Evolutionary conservation across 306 rosid species (phyloP).

Genomic region (Lathyrus sativus): DNA sequence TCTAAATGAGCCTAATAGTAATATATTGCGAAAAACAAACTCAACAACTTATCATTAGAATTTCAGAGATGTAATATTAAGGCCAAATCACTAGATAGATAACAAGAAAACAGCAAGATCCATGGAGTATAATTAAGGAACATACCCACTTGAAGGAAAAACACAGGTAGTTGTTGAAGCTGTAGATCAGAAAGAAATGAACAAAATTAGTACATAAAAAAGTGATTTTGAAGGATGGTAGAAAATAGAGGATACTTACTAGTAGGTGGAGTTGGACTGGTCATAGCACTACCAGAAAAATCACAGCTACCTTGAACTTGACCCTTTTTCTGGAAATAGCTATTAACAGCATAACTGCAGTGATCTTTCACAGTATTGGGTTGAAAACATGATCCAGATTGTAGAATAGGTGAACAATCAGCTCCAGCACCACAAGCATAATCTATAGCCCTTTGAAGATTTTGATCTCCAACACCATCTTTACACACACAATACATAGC

Average conservation of each 20-base stretch:
- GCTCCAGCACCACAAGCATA: slow-evolving; percentile 99
- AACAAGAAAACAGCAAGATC: slow-evolving; percentile 1
- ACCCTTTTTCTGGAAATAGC: slow-evolving; percentile 83
- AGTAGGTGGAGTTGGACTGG: slow-evolving; percentile 63
- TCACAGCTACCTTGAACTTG: slow-evolving; percentile 74
- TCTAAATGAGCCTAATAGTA: neutral
- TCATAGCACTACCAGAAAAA: slow-evolving; percentile 64
- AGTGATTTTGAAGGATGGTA: slow-evolving; percentile 1
- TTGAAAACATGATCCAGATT: slow-evolving; percentile 71
- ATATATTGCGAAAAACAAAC: neutral
- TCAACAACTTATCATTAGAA: neutral
- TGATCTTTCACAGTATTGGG: slow-evolving; percentile 92
- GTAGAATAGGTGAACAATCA: slow-evolving; percentile 65
- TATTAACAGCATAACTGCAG: slow-evolving; percentile 85
- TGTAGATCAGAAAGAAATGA: slow-evolving; percentile 45
- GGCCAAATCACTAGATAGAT: neutral
- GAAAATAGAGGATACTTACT: slow-evolving; percentile 39
- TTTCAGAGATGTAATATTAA: neutral
- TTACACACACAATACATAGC: slow-evolving; percentile 80
- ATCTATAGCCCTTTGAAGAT: slow-evolving; percentile 77
- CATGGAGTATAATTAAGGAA: neutral
- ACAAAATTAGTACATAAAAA: neutral
- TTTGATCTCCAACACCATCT: slow-evolving; percentile 69
- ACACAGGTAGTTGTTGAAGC: slow-evolving; percentile 69
- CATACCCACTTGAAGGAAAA: slow-evolving; percentile 80